Conservation (phyloP, 768 basidiomycete species). For the Coprinopsis strossmayeri region DNA sequence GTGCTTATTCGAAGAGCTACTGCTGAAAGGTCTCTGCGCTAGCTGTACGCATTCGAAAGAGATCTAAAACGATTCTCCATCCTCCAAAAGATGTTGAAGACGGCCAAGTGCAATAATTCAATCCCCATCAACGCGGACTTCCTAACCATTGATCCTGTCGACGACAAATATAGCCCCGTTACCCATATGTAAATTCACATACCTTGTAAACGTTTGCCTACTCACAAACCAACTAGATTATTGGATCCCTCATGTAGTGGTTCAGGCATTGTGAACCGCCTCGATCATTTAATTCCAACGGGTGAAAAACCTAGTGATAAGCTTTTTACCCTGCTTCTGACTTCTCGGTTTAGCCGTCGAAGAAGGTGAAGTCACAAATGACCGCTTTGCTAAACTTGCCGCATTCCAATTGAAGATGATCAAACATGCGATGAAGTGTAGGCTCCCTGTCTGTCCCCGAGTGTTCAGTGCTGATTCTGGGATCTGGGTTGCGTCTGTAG, state of each 20-base stretch:
- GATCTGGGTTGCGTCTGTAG: constrained; percentile 40
- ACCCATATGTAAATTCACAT: constrained; percentile 71
- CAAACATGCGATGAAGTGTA: constrained; percentile 93
- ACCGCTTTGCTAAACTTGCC: constrained; percentile 77
- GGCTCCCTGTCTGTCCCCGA: constrained; percentile 17
- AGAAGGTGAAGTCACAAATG: constrained; percentile 49
- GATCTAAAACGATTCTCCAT: constrained; percentile 79
- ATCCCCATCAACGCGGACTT: constrained; percentile 77
- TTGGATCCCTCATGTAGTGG: constrained; percentile 97
- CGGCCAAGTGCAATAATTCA: constrained; percentile 79
- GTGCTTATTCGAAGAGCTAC: background rate
- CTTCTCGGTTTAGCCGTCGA: constrained; percentile 39
- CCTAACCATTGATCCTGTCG: constrained; percentile 63
- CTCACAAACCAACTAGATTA: constrained; percentile 41
- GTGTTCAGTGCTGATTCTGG: constrained; percentile 4
- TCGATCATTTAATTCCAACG: constrained; percentile 76
- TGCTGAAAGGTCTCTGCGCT: background rate
- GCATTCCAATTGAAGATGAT: constrained; percentile 89
- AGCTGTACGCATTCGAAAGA: constrained; percentile 87
- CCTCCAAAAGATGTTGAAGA: constrained; percentile 78
- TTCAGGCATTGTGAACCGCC: constrained; percentile 84
- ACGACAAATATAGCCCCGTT: constrained; percentile 53
- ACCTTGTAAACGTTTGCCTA: background rate
- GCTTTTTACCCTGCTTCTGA: constrained; percentile 1
- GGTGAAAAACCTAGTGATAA: constrained; percentile 35